Evolutionary conservation across 768 basidiomycete genomes (phyloP).

Genomic region (Termitomyces sp.): DNA sequence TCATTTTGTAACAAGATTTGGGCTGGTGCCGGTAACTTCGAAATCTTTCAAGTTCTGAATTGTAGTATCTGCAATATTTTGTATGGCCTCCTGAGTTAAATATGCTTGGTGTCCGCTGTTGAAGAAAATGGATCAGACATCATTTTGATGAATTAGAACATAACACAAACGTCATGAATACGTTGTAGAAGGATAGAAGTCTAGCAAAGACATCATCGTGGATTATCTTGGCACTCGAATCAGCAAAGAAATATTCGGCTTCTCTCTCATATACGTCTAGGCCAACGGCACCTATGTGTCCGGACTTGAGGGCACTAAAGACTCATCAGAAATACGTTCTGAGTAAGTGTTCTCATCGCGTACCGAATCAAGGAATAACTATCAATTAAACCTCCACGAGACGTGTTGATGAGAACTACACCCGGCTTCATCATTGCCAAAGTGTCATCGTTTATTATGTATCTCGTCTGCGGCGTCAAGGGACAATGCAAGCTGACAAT

Average conservation of each 20-base stretch:
- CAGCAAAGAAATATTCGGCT: slow-evolving; percentile 37
- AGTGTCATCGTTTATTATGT: slow-evolving; percentile 37
- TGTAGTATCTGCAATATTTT: slow-evolving; percentile 36
- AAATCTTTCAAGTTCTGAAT: slow-evolving; percentile 29
- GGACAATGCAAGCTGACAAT: slow-evolving; percentile 41
- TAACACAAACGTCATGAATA: slow-evolving; percentile 34
- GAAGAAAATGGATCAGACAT: neutral
- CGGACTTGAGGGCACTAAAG: slow-evolving; percentile 31
- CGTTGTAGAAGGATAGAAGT: slow-evolving; percentile 42
- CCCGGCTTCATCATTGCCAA: slow-evolving; percentile 35
- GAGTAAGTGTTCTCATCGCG: neutral
- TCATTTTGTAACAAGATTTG: slow-evolving; percentile 16
- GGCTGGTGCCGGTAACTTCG: slow-evolving; percentile 26
- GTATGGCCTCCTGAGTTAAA: slow-evolving; percentile 34
- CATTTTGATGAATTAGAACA: neutral
- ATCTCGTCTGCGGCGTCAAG: slow-evolving; percentile 28
- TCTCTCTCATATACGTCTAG: slow-evolving; percentile 40
- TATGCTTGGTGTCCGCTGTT: slow-evolving; percentile 40
- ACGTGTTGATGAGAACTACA: slow-evolving; percentile 37
- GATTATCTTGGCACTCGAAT: slow-evolving; percentile 38
- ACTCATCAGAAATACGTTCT: neutral
- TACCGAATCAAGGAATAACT: slow-evolving; percentile 37
- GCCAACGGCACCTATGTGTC: slow-evolving; percentile 36
- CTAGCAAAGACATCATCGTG: slow-evolving; percentile 39
- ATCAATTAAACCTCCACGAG: slow-evolving; percentile 37